Evolutionary conservation across 306 rosid genomes (phyloP).

Genomic region (Spatholobus suberectus): DNA sequence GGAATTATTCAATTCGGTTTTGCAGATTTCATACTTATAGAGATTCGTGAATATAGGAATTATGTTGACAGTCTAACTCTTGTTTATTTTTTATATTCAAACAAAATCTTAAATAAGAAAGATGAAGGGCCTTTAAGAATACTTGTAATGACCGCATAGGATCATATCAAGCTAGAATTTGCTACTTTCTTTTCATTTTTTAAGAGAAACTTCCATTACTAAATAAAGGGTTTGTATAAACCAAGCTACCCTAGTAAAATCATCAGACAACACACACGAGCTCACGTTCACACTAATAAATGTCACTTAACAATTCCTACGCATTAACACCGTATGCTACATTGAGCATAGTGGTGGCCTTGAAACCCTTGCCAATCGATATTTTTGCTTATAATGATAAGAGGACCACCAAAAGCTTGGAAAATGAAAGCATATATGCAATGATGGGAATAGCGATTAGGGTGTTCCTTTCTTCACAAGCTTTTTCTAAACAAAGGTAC

Average conservation of each 20-base stretch:
- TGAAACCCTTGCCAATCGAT: background rate
- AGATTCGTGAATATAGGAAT: background rate
- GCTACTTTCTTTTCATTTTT: background rate
- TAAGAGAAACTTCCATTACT: background rate
- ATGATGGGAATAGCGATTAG: background rate
- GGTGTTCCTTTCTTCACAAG: background rate
- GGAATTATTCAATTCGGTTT: background rate
- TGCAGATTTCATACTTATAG: background rate
- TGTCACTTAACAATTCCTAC: background rate
- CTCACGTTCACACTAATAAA: background rate
- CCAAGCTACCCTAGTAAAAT: background rate
- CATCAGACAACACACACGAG: background rate
- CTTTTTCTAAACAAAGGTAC: conserved; percentile 20
- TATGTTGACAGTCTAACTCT: background rate
- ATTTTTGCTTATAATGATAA: background rate
- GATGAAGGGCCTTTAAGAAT: background rate
- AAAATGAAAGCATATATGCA: background rate
- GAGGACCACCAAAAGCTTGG: background rate
- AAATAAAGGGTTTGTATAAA: background rate
- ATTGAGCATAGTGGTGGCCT: background rate
- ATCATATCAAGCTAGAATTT: background rate
- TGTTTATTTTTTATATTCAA: background rate
- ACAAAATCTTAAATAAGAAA: background rate
- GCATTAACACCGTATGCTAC: conserved; percentile 2
- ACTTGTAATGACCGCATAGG: background rate